Conservation (phyloP, 768 basidiomycete species). For the Dioszegia crocea region DNA sequence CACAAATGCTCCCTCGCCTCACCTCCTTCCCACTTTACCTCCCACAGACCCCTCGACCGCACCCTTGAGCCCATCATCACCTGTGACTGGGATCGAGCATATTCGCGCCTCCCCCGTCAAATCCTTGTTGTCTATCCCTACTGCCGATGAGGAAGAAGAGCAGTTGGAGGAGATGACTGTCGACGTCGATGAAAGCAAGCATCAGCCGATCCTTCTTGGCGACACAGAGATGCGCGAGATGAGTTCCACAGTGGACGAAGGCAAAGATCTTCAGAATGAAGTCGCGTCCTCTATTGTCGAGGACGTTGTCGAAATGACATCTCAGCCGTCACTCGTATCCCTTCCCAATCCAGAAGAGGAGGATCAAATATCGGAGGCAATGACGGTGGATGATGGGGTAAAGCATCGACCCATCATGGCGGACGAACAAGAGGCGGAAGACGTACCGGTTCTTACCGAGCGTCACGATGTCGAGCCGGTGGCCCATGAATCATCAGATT, state of each 20-base stretch:
- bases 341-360: slow-evolving; percentile 3
- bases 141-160: slow-evolving; percentile 10
- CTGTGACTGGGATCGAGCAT: not conserved
- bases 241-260: not conserved
- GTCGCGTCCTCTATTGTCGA: not conserved
- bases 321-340: not conserved
- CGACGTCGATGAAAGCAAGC: not conserved
- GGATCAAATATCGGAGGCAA: not conserved
- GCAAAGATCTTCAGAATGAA: not conserved
- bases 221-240: not conserved
- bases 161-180: slow-evolving; percentile 4
- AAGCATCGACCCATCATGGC: not conserved
- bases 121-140: not conserved
- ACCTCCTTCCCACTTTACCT: not conserved
- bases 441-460: not conserved
- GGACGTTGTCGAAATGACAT: too few species aligned
- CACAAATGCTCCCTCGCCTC: too few species aligned
- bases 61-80: not conserved
- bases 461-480: too few species aligned
- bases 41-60: not conserved
- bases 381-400: not conserved
- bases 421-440: not conserved
- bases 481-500: not conserved
- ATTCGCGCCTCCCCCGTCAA: not conserved
- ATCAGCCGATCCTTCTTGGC: not conserved